A percentile compares a stretch with the other conserved stretches of the same genome.
These are phyloP conservation scores for Fistulinella cinereoalba DNA, from an alignment of 1,284 basidiomycete species.

Conservation along the genomic window DNA sequence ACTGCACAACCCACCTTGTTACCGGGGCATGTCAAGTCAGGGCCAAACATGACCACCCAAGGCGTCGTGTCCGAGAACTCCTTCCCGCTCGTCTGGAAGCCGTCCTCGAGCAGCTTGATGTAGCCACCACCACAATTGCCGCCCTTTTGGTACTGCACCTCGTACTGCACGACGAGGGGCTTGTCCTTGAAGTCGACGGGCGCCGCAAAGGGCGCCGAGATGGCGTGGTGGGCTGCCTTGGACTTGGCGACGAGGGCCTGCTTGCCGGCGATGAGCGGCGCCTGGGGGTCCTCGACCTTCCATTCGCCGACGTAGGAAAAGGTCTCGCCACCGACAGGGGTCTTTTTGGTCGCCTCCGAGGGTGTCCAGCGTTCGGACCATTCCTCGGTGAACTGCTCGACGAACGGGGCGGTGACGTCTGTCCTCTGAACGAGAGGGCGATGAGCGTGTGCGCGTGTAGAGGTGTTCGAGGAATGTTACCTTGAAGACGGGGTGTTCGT, in stretches of 20 bases:
- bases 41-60: slow-evolving; percentile 96
- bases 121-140: slow-evolving; percentile 99
- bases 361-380: slow-evolving; percentile 94
- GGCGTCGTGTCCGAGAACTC: slow-evolving; percentile 98
- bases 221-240: slow-evolving; percentile 95
- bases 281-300: slow-evolving; percentile 87
- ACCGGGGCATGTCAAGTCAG: slow-evolving; percentile 82
- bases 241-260: slow-evolving; percentile 89
- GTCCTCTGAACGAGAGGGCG: slow-evolving; percentile 56
- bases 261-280: slow-evolving; percentile 76
- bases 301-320: slow-evolving; percentile 98
- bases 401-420: slow-evolving; percentile 84
- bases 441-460: background rate
- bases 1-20: slow-evolving; percentile 59
- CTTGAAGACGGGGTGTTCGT: slow-evolving; percentile 66
- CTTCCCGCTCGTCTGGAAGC: slow-evolving; percentile 87
- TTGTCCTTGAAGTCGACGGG: slow-evolving; percentile 83
- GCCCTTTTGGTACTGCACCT: slow-evolving; percentile 99
- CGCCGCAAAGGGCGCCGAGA: slow-evolving; percentile 85
- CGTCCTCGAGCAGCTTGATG: slow-evolving; percentile 93
- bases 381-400: slow-evolving; percentile 96
- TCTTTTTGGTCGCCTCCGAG: slow-evolving; percentile 97
- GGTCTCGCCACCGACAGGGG: slow-evolving; percentile 87
- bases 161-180: slow-evolving; percentile 96
- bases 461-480: slow-evolving; percentile 39